phyloP scores from a whole-genome alignment of 805 yeast species.

The Saccharomycopsis capsularis region DNA sequence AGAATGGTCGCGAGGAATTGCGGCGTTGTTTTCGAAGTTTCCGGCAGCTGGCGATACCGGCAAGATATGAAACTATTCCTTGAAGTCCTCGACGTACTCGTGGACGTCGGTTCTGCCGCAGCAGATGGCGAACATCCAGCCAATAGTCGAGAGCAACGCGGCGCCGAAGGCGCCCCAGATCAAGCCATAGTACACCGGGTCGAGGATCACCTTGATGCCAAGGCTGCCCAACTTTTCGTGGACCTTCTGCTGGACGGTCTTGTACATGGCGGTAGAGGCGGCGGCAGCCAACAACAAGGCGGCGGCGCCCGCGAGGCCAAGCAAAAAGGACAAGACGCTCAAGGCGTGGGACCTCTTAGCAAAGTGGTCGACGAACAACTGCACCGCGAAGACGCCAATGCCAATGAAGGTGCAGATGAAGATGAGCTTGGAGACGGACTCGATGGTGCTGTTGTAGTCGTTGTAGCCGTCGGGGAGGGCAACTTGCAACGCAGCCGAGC shows the following conservation, averaged over 20 bases:
- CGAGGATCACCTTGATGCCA: slow-evolving; percentile 51
- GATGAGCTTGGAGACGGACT: slow-evolving; percentile 47
- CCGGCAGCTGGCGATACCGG: too few species aligned
- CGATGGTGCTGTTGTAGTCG: slow-evolving; percentile 38
- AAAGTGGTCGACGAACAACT: slow-evolving; percentile 38
- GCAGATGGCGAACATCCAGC: slow-evolving; percentile 38
- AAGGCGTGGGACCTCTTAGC: slow-evolving; percentile 42
- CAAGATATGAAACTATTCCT: too few species aligned
- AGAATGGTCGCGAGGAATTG: too few species aligned
- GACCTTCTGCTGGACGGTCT: slow-evolving; percentile 42
- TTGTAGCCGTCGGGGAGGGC: slow-evolving; percentile 49
- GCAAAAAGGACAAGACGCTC: slow-evolving; percentile 38
- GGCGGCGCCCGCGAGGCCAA: slow-evolving; percentile 36
- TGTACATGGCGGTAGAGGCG: slow-evolving; percentile 57
- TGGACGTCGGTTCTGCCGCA: slow-evolving; percentile 30
- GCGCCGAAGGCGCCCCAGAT: slow-evolving; percentile 60
- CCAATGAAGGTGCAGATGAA: slow-evolving; percentile 48
- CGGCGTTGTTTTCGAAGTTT: too few species aligned
- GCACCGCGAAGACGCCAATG: slow-evolving; percentile 37
- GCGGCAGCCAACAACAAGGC: slow-evolving; percentile 41
- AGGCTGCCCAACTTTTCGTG: slow-evolving; percentile 39
- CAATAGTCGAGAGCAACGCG: slow-evolving; percentile 33
- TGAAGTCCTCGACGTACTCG: slow-evolving; percentile 7
- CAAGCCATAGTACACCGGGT: slow-evolving; percentile 45
- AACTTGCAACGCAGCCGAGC: slow-evolving; percentile 24